Conservation (phyloP, 2,329 filamentous ascomycete genomes). For the Harringtonia aguacate region DNA sequence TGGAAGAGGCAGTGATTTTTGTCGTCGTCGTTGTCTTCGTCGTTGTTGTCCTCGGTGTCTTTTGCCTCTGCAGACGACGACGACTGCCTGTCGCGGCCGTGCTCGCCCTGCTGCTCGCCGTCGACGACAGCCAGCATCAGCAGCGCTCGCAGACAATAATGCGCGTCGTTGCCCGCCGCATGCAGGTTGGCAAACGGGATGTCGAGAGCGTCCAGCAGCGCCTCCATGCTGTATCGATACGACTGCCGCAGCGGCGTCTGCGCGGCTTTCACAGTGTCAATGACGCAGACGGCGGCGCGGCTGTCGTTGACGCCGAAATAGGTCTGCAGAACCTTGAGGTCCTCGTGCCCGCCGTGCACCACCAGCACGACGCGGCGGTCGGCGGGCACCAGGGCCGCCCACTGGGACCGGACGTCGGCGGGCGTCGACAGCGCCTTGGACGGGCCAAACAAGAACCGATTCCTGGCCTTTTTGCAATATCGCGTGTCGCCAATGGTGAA, state of each 20-base stretch:
- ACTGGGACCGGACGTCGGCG: background rate
- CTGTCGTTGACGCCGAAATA: background rate
- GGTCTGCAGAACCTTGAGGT: background rate
- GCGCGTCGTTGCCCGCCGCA: background rate
- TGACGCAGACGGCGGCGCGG: no score
- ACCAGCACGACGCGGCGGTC: background rate
- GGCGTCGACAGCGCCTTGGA: background rate
- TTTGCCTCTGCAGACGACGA: no score
- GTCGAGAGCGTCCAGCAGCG: background rate
- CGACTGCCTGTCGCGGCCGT: no score
- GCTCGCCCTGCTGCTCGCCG: background rate
- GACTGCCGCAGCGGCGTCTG: background rate
- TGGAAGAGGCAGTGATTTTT: background rate
- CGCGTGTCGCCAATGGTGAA: background rate
- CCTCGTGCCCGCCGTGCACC: background rate
- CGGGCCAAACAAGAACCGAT: background rate
- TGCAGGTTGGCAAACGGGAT: background rate
- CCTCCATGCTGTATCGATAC: background rate
- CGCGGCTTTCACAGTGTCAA: no score
- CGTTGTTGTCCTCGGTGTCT: no score
- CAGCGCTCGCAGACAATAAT: background rate
- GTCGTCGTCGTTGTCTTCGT: background rate
- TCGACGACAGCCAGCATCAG: background rate
- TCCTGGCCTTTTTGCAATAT: background rate
- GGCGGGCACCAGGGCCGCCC: background rate